Evolutionary conservation across 148 eudicot genomes (phyloP).

Genomic region (Vaccinium darrowii): DNA sequence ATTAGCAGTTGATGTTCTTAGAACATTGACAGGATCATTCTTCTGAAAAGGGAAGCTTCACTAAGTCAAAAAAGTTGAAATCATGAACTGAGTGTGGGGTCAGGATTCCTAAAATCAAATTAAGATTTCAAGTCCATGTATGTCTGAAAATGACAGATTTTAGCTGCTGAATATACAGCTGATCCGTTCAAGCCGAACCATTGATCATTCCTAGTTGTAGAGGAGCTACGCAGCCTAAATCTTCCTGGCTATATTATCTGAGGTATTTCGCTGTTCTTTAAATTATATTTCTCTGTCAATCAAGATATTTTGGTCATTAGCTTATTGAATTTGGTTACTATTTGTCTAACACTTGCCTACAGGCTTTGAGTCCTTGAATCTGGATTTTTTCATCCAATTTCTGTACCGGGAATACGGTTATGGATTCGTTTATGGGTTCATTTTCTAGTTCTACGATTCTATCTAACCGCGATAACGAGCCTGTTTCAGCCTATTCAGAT

Average conservation of each 20-base stretch:
- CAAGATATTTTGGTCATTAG: no score
- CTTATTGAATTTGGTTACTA: not conserved
- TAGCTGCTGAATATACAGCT: not conserved
- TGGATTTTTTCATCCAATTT: slow-evolving; percentile 6
- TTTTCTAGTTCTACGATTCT: no score
- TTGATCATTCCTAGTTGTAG: not conserved
- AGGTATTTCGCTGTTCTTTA: not conserved
- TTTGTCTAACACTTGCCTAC: not conserved
- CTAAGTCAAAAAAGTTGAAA: not conserved
- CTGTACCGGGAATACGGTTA: not conserved
- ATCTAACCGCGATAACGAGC: not conserved
- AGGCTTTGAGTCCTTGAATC: not conserved
- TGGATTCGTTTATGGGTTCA: not conserved
- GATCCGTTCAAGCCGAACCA: not conserved
- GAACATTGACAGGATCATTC: no score
- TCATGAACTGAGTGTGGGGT: not conserved
- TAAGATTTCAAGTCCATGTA: not conserved
- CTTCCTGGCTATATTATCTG: not conserved
- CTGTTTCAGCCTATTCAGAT: slow-evolving; percentile 10
- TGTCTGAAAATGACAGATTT: not conserved
- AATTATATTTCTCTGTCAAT: not conserved
- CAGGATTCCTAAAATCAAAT: no score
- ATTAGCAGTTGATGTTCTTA: no score
- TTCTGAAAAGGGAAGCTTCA: no score
- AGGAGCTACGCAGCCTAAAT: not conserved